Evolutionary conservation across 192 early-diverging fungal species (phyloP).

Genomic region (Coemansia erecta): DNA sequence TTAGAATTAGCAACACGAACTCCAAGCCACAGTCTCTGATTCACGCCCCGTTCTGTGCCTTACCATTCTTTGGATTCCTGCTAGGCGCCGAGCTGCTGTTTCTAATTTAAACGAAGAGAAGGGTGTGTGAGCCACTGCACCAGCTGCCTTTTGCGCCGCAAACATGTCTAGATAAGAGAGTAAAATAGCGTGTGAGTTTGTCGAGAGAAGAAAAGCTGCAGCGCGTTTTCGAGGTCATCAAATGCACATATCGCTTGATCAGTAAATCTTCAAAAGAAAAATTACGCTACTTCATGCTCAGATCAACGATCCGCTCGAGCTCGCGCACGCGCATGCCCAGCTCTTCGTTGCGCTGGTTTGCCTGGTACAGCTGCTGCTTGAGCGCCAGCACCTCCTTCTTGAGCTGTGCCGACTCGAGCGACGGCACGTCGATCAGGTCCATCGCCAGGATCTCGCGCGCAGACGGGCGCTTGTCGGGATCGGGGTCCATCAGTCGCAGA

Average conservation of each 20-base stretch:
- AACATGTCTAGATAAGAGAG: slow-evolving; percentile 1
- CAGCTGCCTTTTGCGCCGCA: slow-evolving; percentile 1
- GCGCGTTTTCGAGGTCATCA: background rate
- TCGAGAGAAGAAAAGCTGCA: background rate
- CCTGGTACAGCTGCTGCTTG: slow-evolving; percentile 40
- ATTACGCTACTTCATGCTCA: slow-evolving; percentile 10
- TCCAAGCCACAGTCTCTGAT: background rate
- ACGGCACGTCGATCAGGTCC: slow-evolving; percentile 60
- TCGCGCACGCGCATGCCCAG: slow-evolving; percentile 38
- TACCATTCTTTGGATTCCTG: slow-evolving; percentile 14
- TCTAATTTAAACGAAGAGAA: background rate
- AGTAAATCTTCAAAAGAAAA: background rate
- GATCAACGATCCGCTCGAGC: slow-evolving; percentile 45
- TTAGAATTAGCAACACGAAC: background rate
- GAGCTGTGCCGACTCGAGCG: slow-evolving; percentile 49
- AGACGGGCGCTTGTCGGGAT: slow-evolving; percentile 68
- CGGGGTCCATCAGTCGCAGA: slow-evolving; percentile 75
- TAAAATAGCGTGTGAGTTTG: background rate
- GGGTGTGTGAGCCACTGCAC: slow-evolving; percentile 2
- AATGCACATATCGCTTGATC: background rate
- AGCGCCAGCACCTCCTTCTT: slow-evolving; percentile 36
- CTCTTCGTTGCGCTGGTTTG: slow-evolving; percentile 50
- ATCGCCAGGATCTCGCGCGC: slow-evolving; percentile 69
- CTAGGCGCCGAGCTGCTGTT: slow-evolving; percentile 9
- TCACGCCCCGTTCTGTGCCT: background rate